phyloP scores from a whole-genome alignment of 345 rosid genomes.

The Eucalyptus curtisii region DNA sequence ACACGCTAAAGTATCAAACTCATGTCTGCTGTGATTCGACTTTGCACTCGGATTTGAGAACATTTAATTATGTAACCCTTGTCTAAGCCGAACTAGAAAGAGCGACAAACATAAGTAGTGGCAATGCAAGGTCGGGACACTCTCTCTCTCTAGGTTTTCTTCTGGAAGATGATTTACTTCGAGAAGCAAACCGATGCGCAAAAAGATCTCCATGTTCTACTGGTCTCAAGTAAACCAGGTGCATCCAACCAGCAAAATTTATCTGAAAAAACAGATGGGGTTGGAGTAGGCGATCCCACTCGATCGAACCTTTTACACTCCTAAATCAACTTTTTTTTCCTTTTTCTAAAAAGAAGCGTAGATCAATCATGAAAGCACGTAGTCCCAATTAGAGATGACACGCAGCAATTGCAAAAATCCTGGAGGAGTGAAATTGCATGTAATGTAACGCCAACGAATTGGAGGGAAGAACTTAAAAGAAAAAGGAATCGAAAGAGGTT shows the following conservation, averaged over 20 bases:
- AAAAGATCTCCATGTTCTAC: neutral
- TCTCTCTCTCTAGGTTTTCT: neutral
- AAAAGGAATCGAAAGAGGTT: neutral
- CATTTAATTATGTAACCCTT: neutral
- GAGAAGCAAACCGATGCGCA: neutral
- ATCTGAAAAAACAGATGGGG: neutral
- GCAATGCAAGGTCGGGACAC: neutral
- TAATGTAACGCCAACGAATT: neutral
- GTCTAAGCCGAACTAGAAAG: neutral
- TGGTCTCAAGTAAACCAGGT: neutral
- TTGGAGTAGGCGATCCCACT: neutral
- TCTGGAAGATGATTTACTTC: neutral
- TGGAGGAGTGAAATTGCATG: neutral
- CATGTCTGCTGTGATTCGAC: neutral
- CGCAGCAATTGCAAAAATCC: neutral
- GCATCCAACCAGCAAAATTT: neutral
- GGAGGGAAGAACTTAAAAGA: neutral
- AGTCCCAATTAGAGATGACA: neutral
- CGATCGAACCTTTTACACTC: neutral
- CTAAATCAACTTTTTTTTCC: neutral
- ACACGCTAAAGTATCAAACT: neutral
- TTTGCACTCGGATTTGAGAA: neutral
- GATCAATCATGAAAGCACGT: neutral
- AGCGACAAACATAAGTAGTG: neutral
- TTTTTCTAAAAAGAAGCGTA: neutral